Conservation (phyloP, 208 protist species). For the Acanthamoeba divionensis region DNA sequence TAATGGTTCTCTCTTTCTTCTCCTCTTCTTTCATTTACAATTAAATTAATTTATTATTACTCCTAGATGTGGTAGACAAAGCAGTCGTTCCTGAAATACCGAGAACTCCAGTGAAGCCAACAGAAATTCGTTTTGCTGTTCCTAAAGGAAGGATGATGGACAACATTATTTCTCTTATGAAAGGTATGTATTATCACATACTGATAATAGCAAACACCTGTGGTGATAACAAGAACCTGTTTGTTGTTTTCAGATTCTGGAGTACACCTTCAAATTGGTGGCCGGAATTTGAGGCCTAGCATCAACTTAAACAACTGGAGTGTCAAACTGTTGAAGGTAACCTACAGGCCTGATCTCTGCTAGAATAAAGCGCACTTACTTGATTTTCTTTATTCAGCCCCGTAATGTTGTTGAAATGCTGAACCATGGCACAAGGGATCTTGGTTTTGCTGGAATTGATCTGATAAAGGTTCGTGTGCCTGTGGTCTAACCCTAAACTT, state of each 20-base stretch:
- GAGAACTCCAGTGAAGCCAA: neutral
- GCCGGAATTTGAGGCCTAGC: slow-evolving; percentile 22
- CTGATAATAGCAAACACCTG: no score
- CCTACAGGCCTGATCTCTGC: no score
- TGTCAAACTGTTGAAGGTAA: slow-evolving; percentile 22
- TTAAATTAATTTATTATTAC: no score
- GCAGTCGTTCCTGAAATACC: no score
- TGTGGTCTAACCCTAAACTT: neutral
- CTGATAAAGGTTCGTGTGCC: slow-evolving; percentile 14
- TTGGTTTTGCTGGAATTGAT: slow-evolving; percentile 56
- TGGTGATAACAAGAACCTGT: no score
- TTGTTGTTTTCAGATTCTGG: neutral
- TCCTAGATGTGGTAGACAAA: no score
- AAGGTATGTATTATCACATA: neutral
- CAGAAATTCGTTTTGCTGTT: neutral
- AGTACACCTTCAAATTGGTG: neutral
- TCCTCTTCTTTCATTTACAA: no score
- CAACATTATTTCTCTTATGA: slow-evolving; percentile 33
- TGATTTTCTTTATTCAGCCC: neutral
- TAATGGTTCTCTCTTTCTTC: no score
- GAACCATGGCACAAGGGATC: slow-evolving; percentile 51
- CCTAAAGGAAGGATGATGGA: slow-evolving; percentile 52
- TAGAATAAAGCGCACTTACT: no score
- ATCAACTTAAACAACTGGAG: slow-evolving; percentile 44
- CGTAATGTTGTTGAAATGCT: slow-evolving; percentile 64